Percentiles rank a stretch among this genome's conserved stretches.
Conservation (phyloP, 2,329 filamentous ascomycete genomes). For the Cladosporium sp. region DNA sequence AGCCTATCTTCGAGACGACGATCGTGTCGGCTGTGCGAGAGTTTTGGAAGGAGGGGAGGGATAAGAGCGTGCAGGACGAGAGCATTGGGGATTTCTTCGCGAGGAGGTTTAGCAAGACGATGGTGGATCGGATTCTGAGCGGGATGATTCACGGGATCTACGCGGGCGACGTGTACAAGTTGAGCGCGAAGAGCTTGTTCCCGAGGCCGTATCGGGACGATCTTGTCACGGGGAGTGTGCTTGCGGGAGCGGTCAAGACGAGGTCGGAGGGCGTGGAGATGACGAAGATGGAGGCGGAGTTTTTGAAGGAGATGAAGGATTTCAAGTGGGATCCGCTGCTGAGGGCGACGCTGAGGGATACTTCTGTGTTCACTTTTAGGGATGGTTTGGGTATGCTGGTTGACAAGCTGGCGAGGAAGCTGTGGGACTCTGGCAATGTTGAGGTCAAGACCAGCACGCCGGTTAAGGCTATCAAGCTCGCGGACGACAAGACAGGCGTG, state of each 20-base stretch:
- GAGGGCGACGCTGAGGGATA: slow-evolving; percentile 36
- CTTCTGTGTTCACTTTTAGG: slow-evolving; percentile 48
- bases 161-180: slow-evolving; percentile 79
- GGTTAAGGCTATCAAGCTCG: slow-evolving; percentile 51
- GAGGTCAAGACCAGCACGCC: slow-evolving; percentile 43
- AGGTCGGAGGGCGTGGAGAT: slow-evolving; percentile 39
- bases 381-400: slow-evolving; percentile 47
- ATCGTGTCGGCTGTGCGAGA: slow-evolving; percentile 43
- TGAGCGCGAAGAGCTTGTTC: slow-evolving; percentile 71
- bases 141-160: slow-evolving; percentile 85
- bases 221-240: slow-evolving; percentile 44
- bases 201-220: slow-evolving; percentile 56
- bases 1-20: slow-evolving; percentile 60
- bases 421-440: slow-evolving; percentile 44
- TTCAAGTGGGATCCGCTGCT: slow-evolving; percentile 41
- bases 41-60: slow-evolving; percentile 31
- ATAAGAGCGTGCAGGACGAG: slow-evolving; percentile 59
- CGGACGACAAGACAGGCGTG: slow-evolving; percentile 31
- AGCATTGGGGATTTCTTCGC: slow-evolving; percentile 69
- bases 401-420: slow-evolving; percentile 38
- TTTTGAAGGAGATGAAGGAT: slow-evolving; percentile 36
- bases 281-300: slow-evolving; percentile 38
- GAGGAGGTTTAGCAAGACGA: slow-evolving; percentile 54
- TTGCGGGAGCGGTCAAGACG: slow-evolving; percentile 35
- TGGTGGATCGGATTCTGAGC: slow-evolving; percentile 74